Percentiles rank a stretch among this genome's conserved stretches.
Conservation (phyloP, 257 asterid genomes). For the Ocimum tenuiflorum region DNA sequence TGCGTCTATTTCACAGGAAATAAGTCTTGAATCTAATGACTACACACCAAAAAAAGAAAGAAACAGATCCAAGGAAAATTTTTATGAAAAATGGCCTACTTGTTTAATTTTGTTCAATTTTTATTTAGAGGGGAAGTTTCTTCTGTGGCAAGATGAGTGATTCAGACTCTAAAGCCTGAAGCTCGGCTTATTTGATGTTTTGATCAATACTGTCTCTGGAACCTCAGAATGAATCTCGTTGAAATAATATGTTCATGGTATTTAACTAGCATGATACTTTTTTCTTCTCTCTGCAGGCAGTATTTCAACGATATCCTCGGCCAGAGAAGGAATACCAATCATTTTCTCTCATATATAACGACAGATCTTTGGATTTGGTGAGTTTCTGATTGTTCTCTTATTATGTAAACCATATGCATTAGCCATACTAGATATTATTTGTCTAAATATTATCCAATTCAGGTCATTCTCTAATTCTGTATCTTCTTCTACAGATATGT, state of each 20-base stretch:
- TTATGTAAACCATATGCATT: too few species aligned
- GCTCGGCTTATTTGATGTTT: constrained; percentile 7
- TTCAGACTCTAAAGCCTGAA: background rate
- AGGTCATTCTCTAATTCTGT: constrained; percentile 3
- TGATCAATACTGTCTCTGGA: background rate
- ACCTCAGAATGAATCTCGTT: background rate
- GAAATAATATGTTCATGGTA: constrained; percentile 1
- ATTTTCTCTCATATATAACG: constrained; percentile 71
- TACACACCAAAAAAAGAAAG: background rate
- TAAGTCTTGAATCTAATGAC: background rate
- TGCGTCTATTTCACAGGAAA: background rate
- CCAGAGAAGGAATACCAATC: constrained; percentile 98
- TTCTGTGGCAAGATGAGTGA: too few species aligned
- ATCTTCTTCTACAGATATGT: constrained; percentile 51
- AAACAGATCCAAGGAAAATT: background rate
- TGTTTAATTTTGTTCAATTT: background rate
- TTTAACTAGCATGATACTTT: constrained; percentile 15
- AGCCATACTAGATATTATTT: too few species aligned
- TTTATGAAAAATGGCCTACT: background rate
- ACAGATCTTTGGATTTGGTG: constrained; percentile 89
- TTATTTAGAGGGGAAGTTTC: too few species aligned
- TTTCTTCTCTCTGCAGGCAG: constrained; percentile 39
- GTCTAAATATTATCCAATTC: background rate
- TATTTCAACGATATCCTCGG: constrained; percentile 84
- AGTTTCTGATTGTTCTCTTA: constrained; percentile 30